Evolutionary conservation across 352 stramenopile species (phyloP), one percentile per base, ranked within the genome.

Genomic region (Phytophthora kernoviae): DNA sequence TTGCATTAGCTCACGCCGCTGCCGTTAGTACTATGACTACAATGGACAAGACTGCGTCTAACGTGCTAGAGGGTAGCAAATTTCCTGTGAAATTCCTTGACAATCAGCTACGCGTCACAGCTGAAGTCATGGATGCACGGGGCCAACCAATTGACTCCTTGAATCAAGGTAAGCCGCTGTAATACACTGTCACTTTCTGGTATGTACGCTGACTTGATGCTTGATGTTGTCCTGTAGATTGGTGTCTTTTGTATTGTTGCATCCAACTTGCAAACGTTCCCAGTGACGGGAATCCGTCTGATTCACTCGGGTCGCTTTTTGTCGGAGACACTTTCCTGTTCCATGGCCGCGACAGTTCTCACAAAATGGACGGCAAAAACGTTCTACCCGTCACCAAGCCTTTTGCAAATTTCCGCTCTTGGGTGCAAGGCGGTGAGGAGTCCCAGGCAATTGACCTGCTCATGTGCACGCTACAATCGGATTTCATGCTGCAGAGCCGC

Each of bases 371-470:
- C 8, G 14, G 11, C 7, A 37, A 53, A 4, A 40, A 50, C 17
- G 46, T 69, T 36, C 45, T 93, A 3, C 68, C 75, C n/a, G 61
- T 86, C 18, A 93, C 84, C 0, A 68, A 77, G 18, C 53, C 62
- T 22, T 91, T 93, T 44, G 56, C 80, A 5, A 81, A 83, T 58
- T 82, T 91, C 41, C 75, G 77, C 2, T 84, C 81, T 11, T 93
- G 84, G 84, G 59, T 84, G 42, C 72, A 87, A 39, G 27, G 43
- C 1, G 77, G 80, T 0, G 42, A 67, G 7, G 81, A 93, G 56
- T 70, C 71, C 4, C 64, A 81, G 4, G 72, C 68, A 41, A 75
- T 81, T 27, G 60, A 66, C 2, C 57, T 68, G 7, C 40, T 87
- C 9, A 62, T 86, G 14, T 47, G 58, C 2, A 70, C 68, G 1